Evolutionary conservation across 768 basidiomycete species (phyloP).

Genomic region (Naganishia antarctica): DNA sequence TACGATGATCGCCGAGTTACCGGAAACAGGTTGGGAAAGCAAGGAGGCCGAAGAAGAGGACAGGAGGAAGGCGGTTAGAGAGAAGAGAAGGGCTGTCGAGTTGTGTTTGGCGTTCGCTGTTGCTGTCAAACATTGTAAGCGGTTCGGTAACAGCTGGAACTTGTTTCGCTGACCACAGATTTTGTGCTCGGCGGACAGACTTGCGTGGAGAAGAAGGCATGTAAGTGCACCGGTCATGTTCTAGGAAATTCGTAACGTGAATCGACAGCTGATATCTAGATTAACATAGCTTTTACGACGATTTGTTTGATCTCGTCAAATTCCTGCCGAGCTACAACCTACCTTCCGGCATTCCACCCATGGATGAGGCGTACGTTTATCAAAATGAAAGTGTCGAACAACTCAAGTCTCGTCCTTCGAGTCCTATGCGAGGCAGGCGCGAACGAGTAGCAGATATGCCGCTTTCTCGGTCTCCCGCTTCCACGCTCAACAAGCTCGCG

Average conservation of each 20-base stretch:
- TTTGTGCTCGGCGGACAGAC: conserved; percentile 16
- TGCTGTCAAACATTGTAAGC: conserved; percentile 45
- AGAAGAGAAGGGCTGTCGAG: conserved; percentile 23
- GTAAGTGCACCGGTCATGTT: conserved; percentile 28
- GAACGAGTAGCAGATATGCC: conserved; percentile 8
- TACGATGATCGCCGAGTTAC: background rate
- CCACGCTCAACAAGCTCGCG: background rate
- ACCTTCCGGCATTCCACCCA: conserved; percentile 16
- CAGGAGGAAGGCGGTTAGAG: conserved; percentile 12
- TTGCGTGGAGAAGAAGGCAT: conserved; percentile 46
- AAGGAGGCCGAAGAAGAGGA: conserved; percentile 13
- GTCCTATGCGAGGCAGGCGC: background rate
- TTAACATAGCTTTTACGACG: conserved; percentile 41
- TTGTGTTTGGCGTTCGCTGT: conserved; percentile 44
- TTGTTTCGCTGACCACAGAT: background rate
- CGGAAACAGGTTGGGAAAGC: background rate
- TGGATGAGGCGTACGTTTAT: conserved; percentile 1
- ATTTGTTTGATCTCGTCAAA: conserved; percentile 44
- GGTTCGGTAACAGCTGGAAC: background rate
- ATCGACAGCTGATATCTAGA: background rate
- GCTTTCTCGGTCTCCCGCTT: conserved; percentile 1
- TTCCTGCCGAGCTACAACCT: conserved; percentile 32
- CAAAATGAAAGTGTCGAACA: conserved; percentile 10
- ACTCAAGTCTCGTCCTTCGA: background rate
- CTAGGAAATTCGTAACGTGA: too few species aligned